Conservation (phyloP, 495 filamentous ascomycete species). For the Aspergillus funiculosus region DNA sequence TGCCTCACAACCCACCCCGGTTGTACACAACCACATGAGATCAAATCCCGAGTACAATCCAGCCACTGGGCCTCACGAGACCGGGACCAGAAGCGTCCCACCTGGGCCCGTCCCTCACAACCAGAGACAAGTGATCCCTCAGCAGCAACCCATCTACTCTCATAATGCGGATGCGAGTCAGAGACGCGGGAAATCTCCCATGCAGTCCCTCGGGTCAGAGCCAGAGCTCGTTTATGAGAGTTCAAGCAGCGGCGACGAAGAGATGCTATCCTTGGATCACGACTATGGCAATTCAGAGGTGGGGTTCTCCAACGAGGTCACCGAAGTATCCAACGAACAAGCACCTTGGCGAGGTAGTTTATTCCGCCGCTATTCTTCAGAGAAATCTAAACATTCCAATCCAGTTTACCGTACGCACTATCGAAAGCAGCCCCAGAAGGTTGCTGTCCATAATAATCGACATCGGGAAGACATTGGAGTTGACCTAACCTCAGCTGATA, state of each 20-base stretch:
- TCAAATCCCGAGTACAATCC: not conserved
- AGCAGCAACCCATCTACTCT: not conserved
- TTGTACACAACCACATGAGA: conserved; percentile 1
- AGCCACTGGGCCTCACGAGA: not conserved
- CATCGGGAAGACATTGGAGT: conserved; percentile 8
- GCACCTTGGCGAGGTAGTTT: conserved; percentile 17
- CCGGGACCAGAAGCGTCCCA: conserved; percentile 1
- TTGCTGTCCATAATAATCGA: conserved; percentile 1
- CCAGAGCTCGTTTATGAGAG: conserved; percentile 12
- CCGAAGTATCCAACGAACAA: conserved; percentile 2
- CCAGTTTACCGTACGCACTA: conserved; percentile 16
- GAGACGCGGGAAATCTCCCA: not conserved
- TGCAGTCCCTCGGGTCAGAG: conserved; percentile 1
- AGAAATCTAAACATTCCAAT: conserved; percentile 4
- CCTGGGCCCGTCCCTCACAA: not conserved
- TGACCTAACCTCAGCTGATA: conserved; percentile 16
- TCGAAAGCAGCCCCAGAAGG: conserved; percentile 13
- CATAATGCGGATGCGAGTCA: not conserved
- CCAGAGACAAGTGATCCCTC: conserved; percentile 1
- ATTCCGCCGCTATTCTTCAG: conserved; percentile 15
- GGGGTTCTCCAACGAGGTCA: conserved; percentile 11
- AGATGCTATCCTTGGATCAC: not conserved
- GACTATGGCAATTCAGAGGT: conserved; percentile 9
- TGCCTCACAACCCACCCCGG: not conserved
- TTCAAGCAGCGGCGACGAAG: conserved; percentile 17